Evolutionary conservation across 495 filamentous ascomycete species (phyloP).

Genomic region (Penicillium macrosclerotiorum): DNA sequence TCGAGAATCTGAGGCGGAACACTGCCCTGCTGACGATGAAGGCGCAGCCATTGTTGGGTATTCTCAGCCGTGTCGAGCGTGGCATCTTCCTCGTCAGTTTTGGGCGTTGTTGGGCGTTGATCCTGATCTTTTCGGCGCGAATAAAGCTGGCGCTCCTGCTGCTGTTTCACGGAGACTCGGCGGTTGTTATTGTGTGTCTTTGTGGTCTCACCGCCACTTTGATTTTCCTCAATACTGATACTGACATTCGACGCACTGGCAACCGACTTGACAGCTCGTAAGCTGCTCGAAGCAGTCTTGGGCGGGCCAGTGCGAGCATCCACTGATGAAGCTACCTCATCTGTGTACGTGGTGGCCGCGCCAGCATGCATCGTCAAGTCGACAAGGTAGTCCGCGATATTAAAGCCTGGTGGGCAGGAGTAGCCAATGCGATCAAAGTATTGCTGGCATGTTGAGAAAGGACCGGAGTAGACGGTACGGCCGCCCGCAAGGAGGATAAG

Average conservation of each 20-base stretch:
- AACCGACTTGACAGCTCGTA: constrained; percentile 86
- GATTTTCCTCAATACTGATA: constrained; percentile 55
- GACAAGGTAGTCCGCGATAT: constrained; percentile 96
- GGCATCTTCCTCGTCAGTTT: constrained; percentile 65
- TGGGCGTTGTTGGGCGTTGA: constrained; percentile 52
- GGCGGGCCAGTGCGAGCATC: constrained; percentile 42
- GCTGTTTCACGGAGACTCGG: constrained; percentile 70
- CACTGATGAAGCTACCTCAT: constrained; percentile 51
- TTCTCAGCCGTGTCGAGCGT: constrained; percentile 63
- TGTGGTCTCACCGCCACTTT: constrained; percentile 57
- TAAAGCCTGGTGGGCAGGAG: constrained; percentile 91
- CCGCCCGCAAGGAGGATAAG: constrained; percentile 87
- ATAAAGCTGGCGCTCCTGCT: constrained; percentile 87
- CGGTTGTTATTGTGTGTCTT: constrained; percentile 64
- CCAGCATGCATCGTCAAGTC: constrained; percentile 97
- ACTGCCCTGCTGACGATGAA: constrained; percentile 63
- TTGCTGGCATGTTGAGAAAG: constrained; percentile 81
- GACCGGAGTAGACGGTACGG: constrained; percentile 88
- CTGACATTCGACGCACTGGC: constrained; percentile 73
- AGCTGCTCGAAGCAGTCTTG: constrained; percentile 81
- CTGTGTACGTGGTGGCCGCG: constrained; percentile 51
- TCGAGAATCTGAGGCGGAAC: constrained; percentile 64
- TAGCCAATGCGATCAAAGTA: constrained; percentile 94
- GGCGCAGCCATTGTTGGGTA: constrained; percentile 63
- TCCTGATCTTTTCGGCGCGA: constrained; percentile 72